Percentiles rank a stretch among this genome's conserved stretches.
Conservation (phyloP, 768 basidiomycete genomes). For the Rhodotorula babjevae region DNA sequence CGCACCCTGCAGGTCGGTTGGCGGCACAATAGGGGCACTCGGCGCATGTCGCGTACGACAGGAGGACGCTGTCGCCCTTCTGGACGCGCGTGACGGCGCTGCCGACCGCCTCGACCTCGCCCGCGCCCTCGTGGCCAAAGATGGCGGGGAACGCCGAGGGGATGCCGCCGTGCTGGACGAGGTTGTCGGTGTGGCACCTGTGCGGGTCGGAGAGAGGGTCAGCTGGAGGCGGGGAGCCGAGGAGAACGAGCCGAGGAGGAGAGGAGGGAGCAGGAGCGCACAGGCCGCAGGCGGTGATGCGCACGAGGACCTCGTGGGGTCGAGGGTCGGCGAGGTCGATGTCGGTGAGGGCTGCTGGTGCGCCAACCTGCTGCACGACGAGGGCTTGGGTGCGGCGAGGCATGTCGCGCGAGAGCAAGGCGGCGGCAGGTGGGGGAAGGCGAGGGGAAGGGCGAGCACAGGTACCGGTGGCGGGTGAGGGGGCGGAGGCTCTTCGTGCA, state of each 20-base stretch:
- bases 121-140: constrained; percentile 32
- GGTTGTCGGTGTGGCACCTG: constrained; percentile 37
- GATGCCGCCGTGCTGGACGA: constrained; percentile 10
- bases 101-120: constrained; percentile 13
- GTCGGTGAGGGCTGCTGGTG: constrained; percentile 14
- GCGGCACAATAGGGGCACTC: constrained; percentile 27
- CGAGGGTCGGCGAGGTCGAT: constrained; percentile 33
- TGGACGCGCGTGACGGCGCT: constrained; percentile 6
- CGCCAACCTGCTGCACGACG: not conserved
- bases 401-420: not conserved
- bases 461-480: not conserved
- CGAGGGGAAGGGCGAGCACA: not conserved
- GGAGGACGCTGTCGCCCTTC: constrained; percentile 23
- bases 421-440: not conserved
- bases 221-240: not conserved
- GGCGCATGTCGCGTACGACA: constrained; percentile 31
- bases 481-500: too few relatives aligned
- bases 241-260: too few relatives aligned
- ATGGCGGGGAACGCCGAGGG: constrained; percentile 23
- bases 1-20: constrained; percentile 6
- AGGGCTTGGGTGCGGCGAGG: constrained; percentile 7
- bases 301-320: constrained; percentile 37
- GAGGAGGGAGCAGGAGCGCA: not conserved
- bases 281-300: constrained; percentile 16
- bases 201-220: not conserved